Evolutionary conservation across 257 asterid species (phyloP), one percentile per base, ranked within the genome.

Genomic region (Ajuga chamaepitys): DNA sequence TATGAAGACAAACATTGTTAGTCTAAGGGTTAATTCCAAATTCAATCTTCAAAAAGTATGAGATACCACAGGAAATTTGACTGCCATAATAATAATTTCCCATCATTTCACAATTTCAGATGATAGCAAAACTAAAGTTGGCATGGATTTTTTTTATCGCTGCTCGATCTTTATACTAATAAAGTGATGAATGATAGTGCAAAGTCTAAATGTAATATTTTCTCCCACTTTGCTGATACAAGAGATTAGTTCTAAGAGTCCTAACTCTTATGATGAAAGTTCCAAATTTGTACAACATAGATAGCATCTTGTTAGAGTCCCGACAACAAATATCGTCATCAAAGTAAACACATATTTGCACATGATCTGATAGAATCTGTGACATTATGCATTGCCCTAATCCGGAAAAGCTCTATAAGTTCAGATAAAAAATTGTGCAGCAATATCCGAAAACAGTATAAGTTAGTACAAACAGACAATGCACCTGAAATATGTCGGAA

Each of bases 401-500:
- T 50, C 10, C 61, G 53, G 17, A 22, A 9, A 46, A 12, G 55
- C 65, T 61, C 48, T 46, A 50, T 37, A 62, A 20, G 62, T 71
- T 56, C 26, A 6, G 24, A 58, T 35, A 14, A 66, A 44, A 2
- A 65, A 58, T 14, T 48, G 37, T 4, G 52, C 45, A 64, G 66
- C 51, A 21, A 22, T 32, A 50, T 13, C 55, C 10, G 14, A 32
- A 62, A 4, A 54, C 11, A 47, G 16, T 21, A 57, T 53, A 26
- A 35, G 51, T 44, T 68, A 10, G 10, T 52, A 52, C 4, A 17
- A 52, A 41, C 44, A 46, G 44, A 70, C 38, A 6, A 59, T 21
- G 60, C 74, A 93, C 99, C 99, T 93, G 95, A 89, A 89, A 80
- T 82, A 93, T 34, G 99, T 93, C 17, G 99, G 97, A 72, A 93